Conservation (phyloP, 257 asterid species). For the Nicotiana tomentosiformis region DNA sequence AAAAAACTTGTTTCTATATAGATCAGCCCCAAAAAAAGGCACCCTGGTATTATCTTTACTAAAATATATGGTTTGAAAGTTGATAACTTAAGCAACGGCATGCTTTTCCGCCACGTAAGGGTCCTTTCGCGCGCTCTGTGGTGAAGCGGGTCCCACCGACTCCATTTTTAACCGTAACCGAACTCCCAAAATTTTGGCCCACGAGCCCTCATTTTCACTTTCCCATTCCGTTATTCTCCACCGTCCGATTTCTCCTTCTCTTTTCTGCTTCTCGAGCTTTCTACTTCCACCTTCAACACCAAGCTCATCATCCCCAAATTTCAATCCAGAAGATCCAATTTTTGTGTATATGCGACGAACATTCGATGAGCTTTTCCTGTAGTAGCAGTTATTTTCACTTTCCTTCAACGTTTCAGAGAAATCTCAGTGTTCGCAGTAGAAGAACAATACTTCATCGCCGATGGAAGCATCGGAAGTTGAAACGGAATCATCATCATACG, state of each 20-base stretch:
- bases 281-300: neutral
- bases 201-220: neutral
- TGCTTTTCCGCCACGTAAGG: neutral
- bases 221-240: neutral
- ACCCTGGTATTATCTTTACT: too few species aligned
- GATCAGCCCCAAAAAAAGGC: too few species aligned
- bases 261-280: neutral
- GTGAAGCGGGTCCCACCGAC: neutral
- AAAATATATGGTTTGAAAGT: too few species aligned
- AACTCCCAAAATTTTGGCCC: neutral
- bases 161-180: neutral
- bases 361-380: constrained; percentile 39
- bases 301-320: neutral
- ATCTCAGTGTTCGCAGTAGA: constrained; percentile 12
- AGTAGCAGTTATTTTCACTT: constrained; percentile 11
- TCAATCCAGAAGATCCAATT: neutral
- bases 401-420: constrained; percentile 19
- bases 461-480: constrained; percentile 53
- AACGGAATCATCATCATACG: neutral
- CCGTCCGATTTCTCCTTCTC: neutral
- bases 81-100: neutral
- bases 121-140: neutral
- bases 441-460: constrained; percentile 21
- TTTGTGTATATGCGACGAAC: neutral
- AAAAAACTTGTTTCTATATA: too few species aligned